Percentiles rank a stretch among this genome's conserved stretches.
Evolutionary conservation across 257 asterid genomes (phyloP).

Genomic region (Solanum pinnatisectum): DNA sequence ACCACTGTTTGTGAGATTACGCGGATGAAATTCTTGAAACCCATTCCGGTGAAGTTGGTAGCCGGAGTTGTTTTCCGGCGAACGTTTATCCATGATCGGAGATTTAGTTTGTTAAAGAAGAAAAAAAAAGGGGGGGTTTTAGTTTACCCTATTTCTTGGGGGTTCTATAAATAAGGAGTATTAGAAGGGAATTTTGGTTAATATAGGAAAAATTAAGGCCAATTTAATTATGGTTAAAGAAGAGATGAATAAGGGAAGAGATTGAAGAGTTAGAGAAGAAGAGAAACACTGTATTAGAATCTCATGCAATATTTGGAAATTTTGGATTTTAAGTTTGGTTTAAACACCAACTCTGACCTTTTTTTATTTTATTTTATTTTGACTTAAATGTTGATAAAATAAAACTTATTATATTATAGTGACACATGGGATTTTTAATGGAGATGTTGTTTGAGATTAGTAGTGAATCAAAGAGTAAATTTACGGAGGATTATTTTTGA

Average conservation of each 20-base stretch:
- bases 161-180: not conserved
- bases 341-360: not conserved
- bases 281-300: constrained; percentile 1
- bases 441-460: not conserved
- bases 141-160: not conserved
- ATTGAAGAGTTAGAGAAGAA: constrained; percentile 11
- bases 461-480: not conserved
- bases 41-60: not conserved
- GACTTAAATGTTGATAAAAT: not conserved
- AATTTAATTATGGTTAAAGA: not conserved
- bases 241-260: not conserved
- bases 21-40: not conserved
- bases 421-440: not conserved
- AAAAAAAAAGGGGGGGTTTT: not conserved
- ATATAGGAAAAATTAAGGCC: not conserved
- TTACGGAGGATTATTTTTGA: not conserved
- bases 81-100: constrained; percentile 21
- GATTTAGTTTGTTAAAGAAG: not conserved
- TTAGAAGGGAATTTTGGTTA: not conserved
- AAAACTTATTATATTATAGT: not conserved
- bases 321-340: not conserved
- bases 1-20: not conserved
- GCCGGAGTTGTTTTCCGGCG: not conserved
- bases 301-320: constrained; percentile 30
- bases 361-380: not conserved